Evolutionary conservation across 257 asterid genomes (phyloP).

Genomic region (Schizonepeta tenuifolia): DNA sequence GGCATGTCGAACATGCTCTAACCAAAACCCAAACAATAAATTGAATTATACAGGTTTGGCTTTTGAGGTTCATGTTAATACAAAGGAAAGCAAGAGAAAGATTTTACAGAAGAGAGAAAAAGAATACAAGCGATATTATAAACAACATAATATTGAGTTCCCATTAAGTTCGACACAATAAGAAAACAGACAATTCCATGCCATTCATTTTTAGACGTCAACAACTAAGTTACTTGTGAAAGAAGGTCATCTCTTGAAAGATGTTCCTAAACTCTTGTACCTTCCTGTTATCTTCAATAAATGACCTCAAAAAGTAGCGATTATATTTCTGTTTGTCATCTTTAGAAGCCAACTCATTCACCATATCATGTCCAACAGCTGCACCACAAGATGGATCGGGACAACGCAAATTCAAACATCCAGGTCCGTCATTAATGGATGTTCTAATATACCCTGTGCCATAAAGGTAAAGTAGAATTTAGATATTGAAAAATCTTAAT

Average conservation of each 20-base stretch:
- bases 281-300: conserved; percentile 86
- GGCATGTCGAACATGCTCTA: conserved; percentile 9
- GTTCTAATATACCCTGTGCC: conserved; percentile 76
- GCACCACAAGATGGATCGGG: conserved; percentile 95
- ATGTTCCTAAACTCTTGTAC: conserved; percentile 45
- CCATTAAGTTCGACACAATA: background rate
- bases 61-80: conserved; percentile 12
- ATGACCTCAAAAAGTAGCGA: conserved; percentile 81
- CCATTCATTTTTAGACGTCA: background rate
- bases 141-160: background rate
- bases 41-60: background rate
- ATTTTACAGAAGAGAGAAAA: conserved; percentile 6
- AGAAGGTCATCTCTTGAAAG: conserved; percentile 15
- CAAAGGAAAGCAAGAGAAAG: background rate
- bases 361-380: conserved; percentile 88
- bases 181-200: background rate
- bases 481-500: background rate
- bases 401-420: conserved; percentile 90
- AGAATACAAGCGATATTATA: background rate
- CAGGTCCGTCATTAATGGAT: conserved; percentile 91
- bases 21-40: conserved; percentile 6
- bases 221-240: background rate
- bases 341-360: conserved; percentile 58
- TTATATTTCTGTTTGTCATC: conserved; percentile 68
- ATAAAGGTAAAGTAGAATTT: conserved; percentile 35